A percentile compares a stretch with the other conserved stretches of the same genome.
Conservation (phyloP, 352 stramenopile genomes). For the Globisporangium rhizosaccharum region DNA sequence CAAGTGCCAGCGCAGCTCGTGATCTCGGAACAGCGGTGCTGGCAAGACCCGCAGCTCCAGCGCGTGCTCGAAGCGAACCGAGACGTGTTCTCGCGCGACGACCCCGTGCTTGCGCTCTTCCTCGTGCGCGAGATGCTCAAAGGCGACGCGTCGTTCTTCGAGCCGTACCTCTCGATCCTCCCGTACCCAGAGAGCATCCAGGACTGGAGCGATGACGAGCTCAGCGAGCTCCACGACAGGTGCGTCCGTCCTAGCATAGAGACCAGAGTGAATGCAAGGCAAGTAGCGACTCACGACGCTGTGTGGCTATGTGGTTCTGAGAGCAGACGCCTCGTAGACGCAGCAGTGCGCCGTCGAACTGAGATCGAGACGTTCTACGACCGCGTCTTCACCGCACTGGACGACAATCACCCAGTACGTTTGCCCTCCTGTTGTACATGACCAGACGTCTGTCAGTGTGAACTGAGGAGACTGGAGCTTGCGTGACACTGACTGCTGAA, state of each 20-base stretch:
- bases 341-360: conserved; percentile 32
- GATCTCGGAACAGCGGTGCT: conserved; percentile 69
- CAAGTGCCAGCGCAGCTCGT: conserved; percentile 57
- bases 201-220: conserved; percentile 73
- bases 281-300: neutral
- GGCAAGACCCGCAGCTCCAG: conserved; percentile 39
- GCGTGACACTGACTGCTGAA: neutral
- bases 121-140: conserved; percentile 70
- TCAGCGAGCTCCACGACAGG: conserved; percentile 67
- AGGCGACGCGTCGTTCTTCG: conserved; percentile 71
- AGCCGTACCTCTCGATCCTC: conserved; percentile 85
- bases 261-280: neutral
- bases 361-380: conserved; percentile 64
- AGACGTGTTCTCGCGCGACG: conserved; percentile 70
- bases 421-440: neutral
- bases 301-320: neutral
- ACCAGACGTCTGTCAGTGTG: neutral
- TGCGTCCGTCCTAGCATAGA: conserved; percentile 4
- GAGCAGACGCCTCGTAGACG: conserved; percentile 36
- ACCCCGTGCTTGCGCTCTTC: conserved; percentile 81
- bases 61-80: conserved; percentile 43
- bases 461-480: conserved; percentile 1
- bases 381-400: conserved; percentile 37
- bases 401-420: conserved; percentile 43
- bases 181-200: conserved; percentile 72